These are phyloP conservation scores for Parasitella parasitica DNA, from an alignment of 371 early-diverging fungal species.

Conservation along the genomic window DNA sequence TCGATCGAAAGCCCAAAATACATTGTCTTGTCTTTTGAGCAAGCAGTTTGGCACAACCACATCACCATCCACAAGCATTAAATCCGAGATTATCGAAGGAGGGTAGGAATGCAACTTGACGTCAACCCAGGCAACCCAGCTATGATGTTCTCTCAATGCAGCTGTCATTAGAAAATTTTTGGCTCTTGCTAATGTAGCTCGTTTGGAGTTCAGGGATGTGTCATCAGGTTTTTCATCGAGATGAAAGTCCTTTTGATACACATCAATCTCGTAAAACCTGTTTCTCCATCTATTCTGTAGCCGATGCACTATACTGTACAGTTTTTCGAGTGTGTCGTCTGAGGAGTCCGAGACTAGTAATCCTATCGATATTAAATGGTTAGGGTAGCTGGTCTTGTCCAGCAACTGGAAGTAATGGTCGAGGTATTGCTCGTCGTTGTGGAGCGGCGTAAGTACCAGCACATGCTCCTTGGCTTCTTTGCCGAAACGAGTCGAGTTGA, in stretches of 20 bases:
- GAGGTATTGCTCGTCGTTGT: constrained; percentile 45
- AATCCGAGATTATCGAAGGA: constrained; percentile 47
- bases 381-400: constrained; percentile 40
- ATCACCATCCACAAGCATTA: constrained; percentile 50
- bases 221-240: constrained; percentile 6
- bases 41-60: constrained; percentile 61
- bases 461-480: constrained; percentile 19
- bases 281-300: constrained; percentile 33
- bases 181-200: constrained; percentile 51
- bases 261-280: constrained; percentile 20
- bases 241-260: constrained; percentile 19
- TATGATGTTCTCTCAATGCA: constrained; percentile 43
- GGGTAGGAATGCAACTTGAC: constrained; percentile 52
- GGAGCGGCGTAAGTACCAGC: constrained; percentile 44
- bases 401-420: constrained; percentile 48
- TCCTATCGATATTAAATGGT: constrained; percentile 42
- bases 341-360: constrained; percentile 50
- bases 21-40: constrained; percentile 29
- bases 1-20: constrained; percentile 55
- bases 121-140: constrained; percentile 61
- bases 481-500: constrained; percentile 11
- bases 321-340: constrained; percentile 36
- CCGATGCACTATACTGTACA: constrained; percentile 23
- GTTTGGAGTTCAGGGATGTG: constrained; percentile 20
- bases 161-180: constrained; percentile 53